Conservation (phyloP, 2,329 filamentous ascomycete genomes). For the Aspergillus brunneoviolaceus region DNA sequence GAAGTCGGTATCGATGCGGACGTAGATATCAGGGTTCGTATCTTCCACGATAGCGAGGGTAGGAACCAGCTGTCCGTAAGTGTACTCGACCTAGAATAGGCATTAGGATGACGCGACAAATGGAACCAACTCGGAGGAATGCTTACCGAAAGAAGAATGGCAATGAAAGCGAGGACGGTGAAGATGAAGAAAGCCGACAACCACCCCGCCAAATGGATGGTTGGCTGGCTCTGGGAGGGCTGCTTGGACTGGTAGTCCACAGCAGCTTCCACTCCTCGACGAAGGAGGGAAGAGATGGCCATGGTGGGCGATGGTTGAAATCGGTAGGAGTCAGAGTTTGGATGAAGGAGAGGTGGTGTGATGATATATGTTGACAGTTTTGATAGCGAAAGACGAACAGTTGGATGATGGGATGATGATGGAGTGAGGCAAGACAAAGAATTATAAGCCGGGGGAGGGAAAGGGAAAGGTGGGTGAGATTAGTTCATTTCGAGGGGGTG, state of each 20-base stretch:
- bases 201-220: slow-evolving; percentile 25
- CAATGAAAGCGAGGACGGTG: slow-evolving; percentile 19
- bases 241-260: slow-evolving; percentile 21
- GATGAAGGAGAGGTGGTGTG: neutral
- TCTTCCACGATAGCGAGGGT: slow-evolving; percentile 66
- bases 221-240: slow-evolving; percentile 19
- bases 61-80: slow-evolving; percentile 59
- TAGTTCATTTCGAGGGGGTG: neutral
- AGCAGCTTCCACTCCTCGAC: slow-evolving; percentile 37
- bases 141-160: slow-evolving; percentile 10
- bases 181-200: slow-evolving; percentile 30
- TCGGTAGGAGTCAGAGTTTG: neutral
- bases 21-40: slow-evolving; percentile 53
- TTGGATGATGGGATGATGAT: slow-evolving; percentile 6
- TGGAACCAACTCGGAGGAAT: slow-evolving; percentile 8
- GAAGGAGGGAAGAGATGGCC: slow-evolving; percentile 33
- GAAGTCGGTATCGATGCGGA: slow-evolving; percentile 48
- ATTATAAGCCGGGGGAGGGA: neutral
- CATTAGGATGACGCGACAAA: slow-evolving; percentile 11
- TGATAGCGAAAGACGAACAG: slow-evolving; percentile 3
- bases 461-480: neutral
- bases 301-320: slow-evolving; percentile 19
- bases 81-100: slow-evolving; percentile 51
- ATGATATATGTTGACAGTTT: neutral
- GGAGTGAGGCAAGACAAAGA: neutral